These are phyloP conservation scores for Parietichytrium sp. DNA, from an alignment of 108 stramenopile species.

Conservation along the genomic window DNA sequence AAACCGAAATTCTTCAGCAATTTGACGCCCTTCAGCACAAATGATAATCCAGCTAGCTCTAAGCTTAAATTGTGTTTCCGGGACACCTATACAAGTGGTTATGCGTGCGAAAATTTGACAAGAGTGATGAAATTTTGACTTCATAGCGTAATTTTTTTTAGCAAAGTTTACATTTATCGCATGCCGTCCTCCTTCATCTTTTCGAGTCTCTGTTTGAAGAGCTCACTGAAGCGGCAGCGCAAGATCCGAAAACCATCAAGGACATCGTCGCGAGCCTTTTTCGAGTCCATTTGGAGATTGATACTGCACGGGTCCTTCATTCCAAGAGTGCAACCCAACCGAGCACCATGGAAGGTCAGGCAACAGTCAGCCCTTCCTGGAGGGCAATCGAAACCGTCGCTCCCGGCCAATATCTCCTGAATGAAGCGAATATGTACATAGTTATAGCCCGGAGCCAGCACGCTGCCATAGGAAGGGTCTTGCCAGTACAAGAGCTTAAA, in stretches of 20 bases:
- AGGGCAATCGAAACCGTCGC: not conserved
- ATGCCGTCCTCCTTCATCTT: not conserved
- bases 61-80: too few species aligned
- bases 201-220: not conserved
- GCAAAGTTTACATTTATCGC: too few species aligned
- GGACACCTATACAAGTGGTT: too few species aligned
- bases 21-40: too few species aligned
- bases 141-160: too few species aligned
- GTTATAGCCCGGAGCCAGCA: not conserved
- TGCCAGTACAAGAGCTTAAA: constrained; percentile 18
- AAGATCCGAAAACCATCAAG: not conserved
- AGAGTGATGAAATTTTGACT: too few species aligned
- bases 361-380: constrained; percentile 29
- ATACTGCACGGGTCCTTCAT: constrained; percentile 5
- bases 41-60: too few species aligned
- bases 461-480: not conserved
- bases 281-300: not conserved
- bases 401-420: not conserved
- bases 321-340: constrained; percentile 15
- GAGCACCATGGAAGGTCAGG: not conserved
- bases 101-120: too few species aligned
- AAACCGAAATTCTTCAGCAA: too few species aligned
- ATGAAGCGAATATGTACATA: constrained; percentile 20
- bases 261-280: not conserved
- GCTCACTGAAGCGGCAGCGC: constrained; percentile 11